Base-by-base conservation (phyloP, 164 flowering plant species). In the Sedum album region DNA sequence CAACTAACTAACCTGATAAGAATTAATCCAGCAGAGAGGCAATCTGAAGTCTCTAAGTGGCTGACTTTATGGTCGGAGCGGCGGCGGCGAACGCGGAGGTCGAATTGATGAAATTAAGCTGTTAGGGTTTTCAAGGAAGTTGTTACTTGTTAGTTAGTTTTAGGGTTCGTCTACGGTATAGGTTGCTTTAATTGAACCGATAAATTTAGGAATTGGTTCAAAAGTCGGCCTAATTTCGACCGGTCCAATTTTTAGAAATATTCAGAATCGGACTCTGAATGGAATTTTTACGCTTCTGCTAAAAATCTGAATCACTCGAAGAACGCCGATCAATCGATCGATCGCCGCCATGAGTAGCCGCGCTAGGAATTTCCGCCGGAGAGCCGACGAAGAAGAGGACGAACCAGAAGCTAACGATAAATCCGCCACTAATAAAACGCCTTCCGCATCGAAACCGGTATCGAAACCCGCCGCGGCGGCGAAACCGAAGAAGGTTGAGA, bases 311-410 rank as follows among this genome's bases (percentile, higher is more conserved):
- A 57, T 28, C 20, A 20, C 62, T 57, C 31, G 62, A 20, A 23
- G 25, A 26, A 55, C 60, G 60, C 28, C 25, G 60, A 55, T 13
- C 10, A 2, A 30, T 26, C 14, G 31, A 26, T 14, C 62, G 20
- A 9, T 31, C 71, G 31, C 73, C 55, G 44, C 63, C 72, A 81
- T 82, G 85, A 76, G 78, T 70, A 68, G 76, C 73, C 70, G 77
- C 67, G 64, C 76, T 26, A 74, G 76, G 51, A 82, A 82, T 76
- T 84, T 84, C 78, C 88, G 88, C 67, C 84, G 88, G 65, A 84
- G 86, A 20, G 77, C 75, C 61, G 76, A 64, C 42, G 78, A 73
- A 36, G 74, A 71, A 39, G 80, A 66, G 31, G 79, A 76, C 8
- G 60, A 53, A 25, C 69, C 75, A 10, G 60, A 46, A 44, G 67